These are phyloP conservation scores for Penicillium fimorum DNA, from an alignment of 495 filamentous ascomycete species.

Conservation along the genomic window DNA sequence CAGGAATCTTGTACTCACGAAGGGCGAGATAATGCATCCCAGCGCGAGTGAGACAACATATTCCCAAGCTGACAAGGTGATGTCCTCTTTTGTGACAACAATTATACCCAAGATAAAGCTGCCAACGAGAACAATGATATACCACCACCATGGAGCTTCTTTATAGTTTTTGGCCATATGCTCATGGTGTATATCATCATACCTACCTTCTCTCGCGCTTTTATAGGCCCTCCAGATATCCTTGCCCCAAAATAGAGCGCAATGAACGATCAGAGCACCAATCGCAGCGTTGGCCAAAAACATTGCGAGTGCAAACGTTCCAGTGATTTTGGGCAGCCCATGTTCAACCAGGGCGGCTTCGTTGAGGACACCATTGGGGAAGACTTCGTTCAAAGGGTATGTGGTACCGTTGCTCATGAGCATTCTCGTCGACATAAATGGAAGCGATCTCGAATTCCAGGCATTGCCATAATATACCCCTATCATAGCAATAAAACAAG, in stretches of 20 bases:
- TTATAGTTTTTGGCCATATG: conserved; percentile 47
- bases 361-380: conserved; percentile 36
- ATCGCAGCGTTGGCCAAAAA: conserved; percentile 38
- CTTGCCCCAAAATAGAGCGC: conserved; percentile 37
- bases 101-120: conserved; percentile 51
- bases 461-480: conserved; percentile 32
- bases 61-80: conserved; percentile 55
- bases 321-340: conserved; percentile 45
- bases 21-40: conserved; percentile 33
- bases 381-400: conserved; percentile 34
- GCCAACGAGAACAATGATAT: conserved; percentile 39
- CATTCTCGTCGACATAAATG: conserved; percentile 31
- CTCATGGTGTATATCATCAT: conserved; percentile 48
- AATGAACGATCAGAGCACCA: conserved; percentile 35
- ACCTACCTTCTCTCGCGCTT: conserved; percentile 25
- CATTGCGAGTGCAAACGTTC: conserved; percentile 38
- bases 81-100: conserved; percentile 44
- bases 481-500: conserved; percentile 25
- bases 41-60: conserved; percentile 47
- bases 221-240: conserved; percentile 32
- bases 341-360: conserved; percentile 27
- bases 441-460: conserved; percentile 26
- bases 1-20: conserved; percentile 21
- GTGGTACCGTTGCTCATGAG: conserved; percentile 17
- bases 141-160: conserved; percentile 58